Conservation (phyloP, 805 yeast species). For the Nakazawaea laoshanensis region DNA sequence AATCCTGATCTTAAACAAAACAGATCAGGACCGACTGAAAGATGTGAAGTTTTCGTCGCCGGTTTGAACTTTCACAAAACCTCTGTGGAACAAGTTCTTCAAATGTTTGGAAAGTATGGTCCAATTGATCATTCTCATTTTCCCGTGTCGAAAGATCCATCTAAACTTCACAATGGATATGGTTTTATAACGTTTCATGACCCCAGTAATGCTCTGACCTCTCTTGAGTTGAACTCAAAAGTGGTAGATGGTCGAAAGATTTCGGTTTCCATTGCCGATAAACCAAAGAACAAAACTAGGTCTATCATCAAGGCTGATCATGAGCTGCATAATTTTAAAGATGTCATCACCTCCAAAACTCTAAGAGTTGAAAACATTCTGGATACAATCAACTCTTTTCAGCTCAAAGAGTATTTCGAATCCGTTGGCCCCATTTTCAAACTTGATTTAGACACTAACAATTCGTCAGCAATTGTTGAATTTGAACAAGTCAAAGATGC, state of each 20-base stretch:
- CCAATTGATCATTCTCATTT: slow-evolving; percentile 38
- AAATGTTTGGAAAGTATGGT: slow-evolving; percentile 43
- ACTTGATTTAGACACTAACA: slow-evolving; percentile 36
- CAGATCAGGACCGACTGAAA: slow-evolving; percentile 37
- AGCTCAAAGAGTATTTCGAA: slow-evolving; percentile 22
- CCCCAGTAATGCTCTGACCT: slow-evolving; percentile 34
- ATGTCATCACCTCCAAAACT: slow-evolving; percentile 16
- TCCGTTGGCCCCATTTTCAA: slow-evolving; percentile 29
- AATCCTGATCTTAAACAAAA: slow-evolving; percentile 38
- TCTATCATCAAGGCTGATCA: slow-evolving; percentile 3
- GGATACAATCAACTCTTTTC: slow-evolving; percentile 28
- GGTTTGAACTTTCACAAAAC: slow-evolving; percentile 40
- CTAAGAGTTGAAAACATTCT: slow-evolving; percentile 21
- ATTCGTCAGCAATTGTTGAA: slow-evolving; percentile 41
- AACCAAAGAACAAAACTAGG: slow-evolving; percentile 16
- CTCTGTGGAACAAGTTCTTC: slow-evolving; percentile 27
- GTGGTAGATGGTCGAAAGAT: slow-evolving; percentile 27
- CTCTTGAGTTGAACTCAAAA: slow-evolving; percentile 32
- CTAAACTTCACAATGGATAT: slow-evolving; percentile 48
- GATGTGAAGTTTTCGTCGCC: slow-evolving; percentile 48
- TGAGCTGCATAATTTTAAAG: slow-evolving; percentile 2
- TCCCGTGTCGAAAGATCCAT: no score
- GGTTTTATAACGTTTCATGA: slow-evolving; percentile 51
- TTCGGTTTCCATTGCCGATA: neutral
- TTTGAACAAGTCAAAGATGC: slow-evolving; percentile 33